Evolutionary conservation across 2,329 filamentous ascomycete species (phyloP), one percentile per base, ranked within the genome.

Genomic region (Phialophora tarda): DNA sequence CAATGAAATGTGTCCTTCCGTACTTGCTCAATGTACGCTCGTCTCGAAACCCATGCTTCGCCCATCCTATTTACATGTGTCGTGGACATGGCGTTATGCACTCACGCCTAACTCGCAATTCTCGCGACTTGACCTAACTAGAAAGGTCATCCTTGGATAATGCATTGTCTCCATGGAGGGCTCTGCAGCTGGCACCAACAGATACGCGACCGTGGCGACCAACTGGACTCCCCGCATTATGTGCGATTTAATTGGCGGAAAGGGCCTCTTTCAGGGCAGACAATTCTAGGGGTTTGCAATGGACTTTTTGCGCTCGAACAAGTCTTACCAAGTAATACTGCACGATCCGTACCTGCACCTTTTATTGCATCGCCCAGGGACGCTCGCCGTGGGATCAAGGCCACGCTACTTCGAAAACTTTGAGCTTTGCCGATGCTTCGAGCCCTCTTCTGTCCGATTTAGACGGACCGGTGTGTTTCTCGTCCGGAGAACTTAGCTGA

Each of bases 211-310:
- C n/a, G n/a, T n/a, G n/a, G n/a, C n/a, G n/a, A n/a, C n/a, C n/a
- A n/a, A n/a, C 34, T 2, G 34, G 34, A 41, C 14, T 6, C 34
- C 14, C 34, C 34, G 34, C 14, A 41, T 4, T 41, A 14, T 41
- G 14, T 5, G 34, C 12, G 14, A 41, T 41, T 6, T 41, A 14
- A 41, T 41, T 41, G 34, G 34, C 34, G 34, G 34, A 41, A 17
- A 5, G 1, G 4, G 3, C 14, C 5, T 17, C 1, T 4, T 1
- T 1, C 34, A 38, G 0, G 4, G 12, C n/a, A 10, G 4, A 11
- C 34, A 17, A 17, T 38, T 38, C 4, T 38, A 3, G 14, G 12
- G 14, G 34, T 38, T 6, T 17, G 34, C 34, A 38, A 41, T 41
- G 4, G 5, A 12, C 32, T 34, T 11, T 34, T 34, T 11, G 10